Evolutionary conservation across 2,329 filamentous ascomycete species (phyloP).

Genomic region (Pseudogymnoascus sp.): DNA sequence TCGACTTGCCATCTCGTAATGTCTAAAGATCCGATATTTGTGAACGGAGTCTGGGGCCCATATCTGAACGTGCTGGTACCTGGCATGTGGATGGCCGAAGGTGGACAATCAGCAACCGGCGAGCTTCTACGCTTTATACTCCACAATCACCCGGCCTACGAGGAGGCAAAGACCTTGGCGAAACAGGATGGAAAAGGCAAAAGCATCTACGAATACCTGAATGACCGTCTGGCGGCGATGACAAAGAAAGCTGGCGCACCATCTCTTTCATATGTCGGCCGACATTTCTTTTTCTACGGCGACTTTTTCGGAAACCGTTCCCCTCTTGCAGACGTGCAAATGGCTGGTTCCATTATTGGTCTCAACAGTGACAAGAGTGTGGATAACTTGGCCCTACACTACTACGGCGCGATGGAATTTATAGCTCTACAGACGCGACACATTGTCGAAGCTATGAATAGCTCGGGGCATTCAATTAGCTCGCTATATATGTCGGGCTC

Average conservation of each 20-base stretch:
- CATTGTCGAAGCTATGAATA: constrained; percentile 92
- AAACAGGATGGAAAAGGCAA: constrained; percentile 61
- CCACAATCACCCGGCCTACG: constrained; percentile 87
- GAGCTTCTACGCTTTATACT: constrained; percentile 90
- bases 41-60: constrained; percentile 91
- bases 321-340: constrained; percentile 82
- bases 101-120: constrained; percentile 91
- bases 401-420: constrained; percentile 96
- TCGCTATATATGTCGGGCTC: constrained; percentile 97
- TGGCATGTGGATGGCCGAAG: constrained; percentile 93
- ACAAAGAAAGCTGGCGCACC: constrained; percentile 60
- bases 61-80: constrained; percentile 91
- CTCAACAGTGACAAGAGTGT: constrained; percentile 78
- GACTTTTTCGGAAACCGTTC: constrained; percentile 96
- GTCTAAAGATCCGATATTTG: constrained; percentile 87
- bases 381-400: constrained; percentile 80
- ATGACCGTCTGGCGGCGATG: constrained; percentile 74
- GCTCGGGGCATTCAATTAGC: constrained; percentile 72
- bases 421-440: constrained; percentile 82
- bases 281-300: constrained; percentile 97
- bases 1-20: constrained; percentile 97
- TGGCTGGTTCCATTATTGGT: constrained; percentile 84
- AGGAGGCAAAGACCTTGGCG: constrained; percentile 68
- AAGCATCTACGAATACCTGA: constrained; percentile 93
- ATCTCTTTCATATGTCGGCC: constrained; percentile 72